These are phyloP conservation scores for Turnera subulata DNA, from an alignment of 345 rosid species.

Conservation along the genomic window DNA sequence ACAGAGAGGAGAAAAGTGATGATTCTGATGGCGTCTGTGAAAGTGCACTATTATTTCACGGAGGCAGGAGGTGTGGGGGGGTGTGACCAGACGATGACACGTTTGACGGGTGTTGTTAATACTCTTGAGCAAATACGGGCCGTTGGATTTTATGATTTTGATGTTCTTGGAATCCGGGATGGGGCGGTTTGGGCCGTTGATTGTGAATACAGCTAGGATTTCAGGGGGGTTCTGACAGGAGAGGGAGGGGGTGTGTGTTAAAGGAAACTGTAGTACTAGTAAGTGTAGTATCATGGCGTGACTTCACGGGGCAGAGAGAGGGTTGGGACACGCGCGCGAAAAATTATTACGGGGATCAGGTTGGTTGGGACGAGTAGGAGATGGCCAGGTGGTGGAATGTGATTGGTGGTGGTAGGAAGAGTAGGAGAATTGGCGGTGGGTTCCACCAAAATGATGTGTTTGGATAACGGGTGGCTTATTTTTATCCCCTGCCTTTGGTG, in stretches of 20 bases:
- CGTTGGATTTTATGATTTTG: slow-evolving; percentile 14
- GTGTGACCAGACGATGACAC: slow-evolving; percentile 21
- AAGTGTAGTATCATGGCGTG: background rate
- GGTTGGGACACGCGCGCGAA: slow-evolving; percentile 24
- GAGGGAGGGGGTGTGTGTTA: background rate
- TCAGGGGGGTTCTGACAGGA: background rate
- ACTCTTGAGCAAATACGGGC: background rate
- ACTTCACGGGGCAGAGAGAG: slow-evolving; percentile 3
- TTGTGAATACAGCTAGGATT: slow-evolving; percentile 23
- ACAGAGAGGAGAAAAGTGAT: background rate
- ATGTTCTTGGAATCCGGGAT: background rate
- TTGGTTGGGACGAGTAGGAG: background rate
- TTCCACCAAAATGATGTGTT: slow-evolving; percentile 14
- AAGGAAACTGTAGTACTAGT: background rate
- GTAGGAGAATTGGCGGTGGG: slow-evolving; percentile 4
- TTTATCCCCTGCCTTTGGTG: slow-evolving; percentile 10
- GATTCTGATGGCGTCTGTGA: slow-evolving; percentile 15
- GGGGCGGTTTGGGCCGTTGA: slow-evolving; percentile 23
- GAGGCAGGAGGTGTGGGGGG: slow-evolving; percentile 3
- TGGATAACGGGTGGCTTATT: slow-evolving; percentile 22
- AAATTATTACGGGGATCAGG: slow-evolving; percentile 6
- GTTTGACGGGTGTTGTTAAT: slow-evolving; percentile 25
- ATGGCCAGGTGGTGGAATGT: background rate
- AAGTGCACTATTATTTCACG: slow-evolving; percentile 18
- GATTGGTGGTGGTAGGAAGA: background rate